Evolutionary conservation across 345 rosid genomes (phyloP), one percentile per base, ranked within the genome.

Genomic region (Aurinia saxatilis): DNA sequence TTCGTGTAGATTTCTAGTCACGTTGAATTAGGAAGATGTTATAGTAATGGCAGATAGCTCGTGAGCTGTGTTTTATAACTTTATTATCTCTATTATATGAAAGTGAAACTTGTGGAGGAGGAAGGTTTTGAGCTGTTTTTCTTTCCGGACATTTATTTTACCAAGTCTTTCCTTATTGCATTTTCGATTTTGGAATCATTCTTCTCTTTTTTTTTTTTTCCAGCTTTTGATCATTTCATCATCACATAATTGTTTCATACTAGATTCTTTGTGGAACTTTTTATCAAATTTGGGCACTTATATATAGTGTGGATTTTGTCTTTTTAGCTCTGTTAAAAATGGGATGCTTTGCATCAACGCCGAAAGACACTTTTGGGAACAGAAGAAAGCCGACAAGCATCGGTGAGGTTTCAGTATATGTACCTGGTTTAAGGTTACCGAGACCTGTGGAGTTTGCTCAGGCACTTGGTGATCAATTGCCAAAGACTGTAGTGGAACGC

Each of bases 391-490:
- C 96, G 2, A 91, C 84, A 60, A 88, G 81, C 62, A 90, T 90
- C 37, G 99, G 97, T 14, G 99, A 90, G 56, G 81, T 88, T 71
- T 79, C 86, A 36, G 96, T 90, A 10, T 95, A 80, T 70, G 89
- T 88, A 60, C 99, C 99, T 5, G 95, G 98, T 61, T 87, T 90
- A 76, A 90, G 96, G 68, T 82, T 88, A 77, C 98, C 99, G 8
- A 88, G 83, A 73, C 75, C 96, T 0, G 89, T 83, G 36, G 96
- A 95, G 74, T 84, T 95, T 68, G 83, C 85, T 49, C 83, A 72
- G 56, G 66, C 87, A 12, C 81, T 95, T 21, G 91, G 88, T 36
- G 85, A 76, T 63, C 82, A 75, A 48, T 61, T 95, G 78, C 81
- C 96, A 2, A 86, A 78, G 81, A 79, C 63, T 75, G 73, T 86